Conservation (phyloP, 306 rosid species). For the Heteromeles arbutifolia region DNA sequence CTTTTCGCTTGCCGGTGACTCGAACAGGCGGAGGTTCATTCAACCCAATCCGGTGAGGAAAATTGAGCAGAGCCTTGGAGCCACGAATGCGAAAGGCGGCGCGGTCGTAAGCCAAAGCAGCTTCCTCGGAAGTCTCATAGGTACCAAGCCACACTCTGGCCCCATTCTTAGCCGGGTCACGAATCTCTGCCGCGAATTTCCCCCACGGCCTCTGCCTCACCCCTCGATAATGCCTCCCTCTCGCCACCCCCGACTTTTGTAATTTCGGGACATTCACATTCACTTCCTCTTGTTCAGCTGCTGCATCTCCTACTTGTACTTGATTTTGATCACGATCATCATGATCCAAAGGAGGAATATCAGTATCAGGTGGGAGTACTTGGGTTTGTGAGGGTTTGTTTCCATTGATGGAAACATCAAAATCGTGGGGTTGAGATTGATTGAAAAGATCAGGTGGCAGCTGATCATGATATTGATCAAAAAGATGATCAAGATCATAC, state of each 20-base stretch:
- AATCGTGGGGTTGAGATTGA: not conserved
- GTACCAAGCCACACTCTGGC: constrained; percentile 62
- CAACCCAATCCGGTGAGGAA: constrained; percentile 46
- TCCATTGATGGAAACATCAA: not conserved
- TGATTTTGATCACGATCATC: not conserved
- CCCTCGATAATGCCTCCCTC: constrained; percentile 40
- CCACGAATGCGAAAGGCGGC: constrained; percentile 54
- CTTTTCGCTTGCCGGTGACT: constrained; percentile 37
- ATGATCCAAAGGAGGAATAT: not conserved
- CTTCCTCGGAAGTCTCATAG: constrained; percentile 54
- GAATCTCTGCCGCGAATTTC: constrained; percentile 52
- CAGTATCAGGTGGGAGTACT: not conserved
- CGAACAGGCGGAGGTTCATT: constrained; percentile 44
- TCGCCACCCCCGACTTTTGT: not conserved
- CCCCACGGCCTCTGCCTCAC: constrained; percentile 59
- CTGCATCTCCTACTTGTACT: not conserved
- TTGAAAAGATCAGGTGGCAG: not conserved
- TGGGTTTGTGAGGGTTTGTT: not conserved
- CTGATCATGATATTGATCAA: not conserved
- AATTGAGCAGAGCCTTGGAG: constrained; percentile 52
- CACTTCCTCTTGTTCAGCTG: not conserved
- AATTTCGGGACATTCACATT: not conserved
- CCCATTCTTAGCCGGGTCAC: constrained; percentile 48
- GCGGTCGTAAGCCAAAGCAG: constrained; percentile 54
- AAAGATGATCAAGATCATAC: not conserved